Evolutionary conservation across 140 eudicot genomes (phyloP), one percentile per base, ranked within the genome.

Genomic region (Stevia rebaudiana): DNA sequence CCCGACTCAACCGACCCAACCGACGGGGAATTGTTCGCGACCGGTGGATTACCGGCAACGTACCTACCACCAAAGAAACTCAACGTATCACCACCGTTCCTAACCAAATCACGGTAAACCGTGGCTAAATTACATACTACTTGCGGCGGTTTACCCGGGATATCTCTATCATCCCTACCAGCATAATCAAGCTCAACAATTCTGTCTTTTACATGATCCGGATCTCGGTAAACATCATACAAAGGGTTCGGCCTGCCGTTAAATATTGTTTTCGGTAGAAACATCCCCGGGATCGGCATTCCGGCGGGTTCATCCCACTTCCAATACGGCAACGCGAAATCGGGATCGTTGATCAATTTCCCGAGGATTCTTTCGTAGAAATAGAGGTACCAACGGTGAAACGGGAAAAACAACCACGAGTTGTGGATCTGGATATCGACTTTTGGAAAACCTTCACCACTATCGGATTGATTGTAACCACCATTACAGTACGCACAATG

Each of bases 401-500:
- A 78, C 0, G 78, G 82, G 24, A 57, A 78, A 40, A 78, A 78
- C 15, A 78, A 67, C 82, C 82, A 78, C 3, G 75, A 67, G 74
- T 78, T 59, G 60, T 78, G 82, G 16, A 78, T 61, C 58, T 60
- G 70, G 0, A 71, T 66, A 15, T 57, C 61, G 8, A 65, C 24
- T 0, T 67, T n/a, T 0, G 82, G 79, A 23, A 46, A 68, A 0
- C 74, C 74, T 12, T 47, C 62, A 18, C 74, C 74, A 12, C 70
- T 71, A 18, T 51, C 76, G 3, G 49, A 47, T 57, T 83, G 89
- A 2, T 41, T 69, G 48, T 82, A 82, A 13, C 77, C 62, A 6
- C 78, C 78, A 24, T 80, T 58, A 60, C 94, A 86, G 40, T 82
- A 86, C 17, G 94, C 94, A 30, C 94, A 86, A 33, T 86, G 94